Evolutionary conservation across 805 yeast species (phyloP).

Genomic region (Kodamaea neixiangensis): DNA sequence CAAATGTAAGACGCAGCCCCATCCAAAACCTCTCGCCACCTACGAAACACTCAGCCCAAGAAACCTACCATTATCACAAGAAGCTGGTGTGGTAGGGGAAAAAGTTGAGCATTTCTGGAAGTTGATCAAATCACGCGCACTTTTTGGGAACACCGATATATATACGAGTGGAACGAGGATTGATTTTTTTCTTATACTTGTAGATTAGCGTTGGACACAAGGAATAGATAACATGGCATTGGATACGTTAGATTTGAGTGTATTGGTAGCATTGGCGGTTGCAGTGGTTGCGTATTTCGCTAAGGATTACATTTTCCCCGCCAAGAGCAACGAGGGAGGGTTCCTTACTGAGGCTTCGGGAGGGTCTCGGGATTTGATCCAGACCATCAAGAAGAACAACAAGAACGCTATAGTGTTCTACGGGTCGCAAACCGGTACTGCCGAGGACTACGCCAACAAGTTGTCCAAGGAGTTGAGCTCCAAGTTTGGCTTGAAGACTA

Average conservation of each 20-base stretch:
- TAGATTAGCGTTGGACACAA: neutral
- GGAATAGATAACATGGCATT: slow-evolving; percentile 47
- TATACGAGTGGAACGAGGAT: slow-evolving; percentile 1
- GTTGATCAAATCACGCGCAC: slow-evolving; percentile 6
- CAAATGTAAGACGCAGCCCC: neutral
- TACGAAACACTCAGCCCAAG: neutral
- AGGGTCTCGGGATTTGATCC: slow-evolving; percentile 58
- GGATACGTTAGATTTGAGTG: slow-evolving; percentile 72
- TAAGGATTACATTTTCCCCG: slow-evolving; percentile 52
- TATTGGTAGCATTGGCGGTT: slow-evolving; percentile 63
- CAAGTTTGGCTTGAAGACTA: slow-evolving; percentile 75
- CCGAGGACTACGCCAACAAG: slow-evolving; percentile 93
- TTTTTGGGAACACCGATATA: slow-evolving; percentile 1
- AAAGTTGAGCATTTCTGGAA: neutral
- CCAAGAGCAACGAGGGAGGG: slow-evolving; percentile 26
- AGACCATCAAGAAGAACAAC: slow-evolving; percentile 56
- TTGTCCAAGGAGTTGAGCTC: slow-evolving; percentile 86
- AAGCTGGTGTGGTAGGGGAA: neutral
- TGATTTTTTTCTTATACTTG: neutral
- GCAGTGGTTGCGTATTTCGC: slow-evolving; percentile 68
- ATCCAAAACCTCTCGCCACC: neutral
- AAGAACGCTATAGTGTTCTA: slow-evolving; percentile 80
- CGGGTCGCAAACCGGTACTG: slow-evolving; percentile 98
- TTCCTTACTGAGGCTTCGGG: slow-evolving; percentile 31
- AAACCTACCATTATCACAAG: neutral